These are phyloP conservation scores for Cucurbita ficifolia DNA, from an alignment of 306 rosid genomes.

Conservation along the genomic window DNA sequence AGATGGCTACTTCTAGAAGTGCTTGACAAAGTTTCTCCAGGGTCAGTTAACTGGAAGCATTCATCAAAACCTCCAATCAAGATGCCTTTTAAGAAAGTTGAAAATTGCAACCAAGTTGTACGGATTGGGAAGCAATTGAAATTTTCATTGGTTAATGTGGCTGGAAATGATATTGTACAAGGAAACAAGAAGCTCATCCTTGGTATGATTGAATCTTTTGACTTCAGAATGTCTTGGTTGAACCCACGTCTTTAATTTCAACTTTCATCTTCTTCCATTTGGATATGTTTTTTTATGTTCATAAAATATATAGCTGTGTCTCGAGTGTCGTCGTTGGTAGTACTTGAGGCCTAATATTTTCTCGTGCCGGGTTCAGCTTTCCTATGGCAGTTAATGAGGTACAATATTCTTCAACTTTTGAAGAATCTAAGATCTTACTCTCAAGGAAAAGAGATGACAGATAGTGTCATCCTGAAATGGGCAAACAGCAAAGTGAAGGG, in stretches of 20 bases:
- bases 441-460: slow-evolving; percentile 75
- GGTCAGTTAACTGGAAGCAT: slow-evolving; percentile 81
- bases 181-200: slow-evolving; percentile 97
- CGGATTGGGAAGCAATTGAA: slow-evolving; percentile 55
- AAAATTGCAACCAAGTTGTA: slow-evolving; percentile 88
- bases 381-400: slow-evolving; percentile 91
- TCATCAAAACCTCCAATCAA: slow-evolving; percentile 89
- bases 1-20: slow-evolving; percentile 91
- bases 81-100: slow-evolving; percentile 94
- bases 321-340: neutral
- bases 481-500: slow-evolving; percentile 66
- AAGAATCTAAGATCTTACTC: slow-evolving; percentile 77
- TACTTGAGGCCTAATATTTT: neutral
- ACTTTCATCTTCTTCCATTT: neutral
- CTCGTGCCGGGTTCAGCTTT: slow-evolving; percentile 37
- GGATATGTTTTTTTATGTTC: neutral
- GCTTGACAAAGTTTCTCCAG: slow-evolving; percentile 77
- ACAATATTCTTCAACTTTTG: slow-evolving; percentile 76
- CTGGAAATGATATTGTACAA: slow-evolving; percentile 89
- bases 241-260: slow-evolving; percentile 1
- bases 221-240: neutral
- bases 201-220: slow-evolving; percentile 21
- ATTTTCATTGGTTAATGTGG: slow-evolving; percentile 81
- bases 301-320: neutral
- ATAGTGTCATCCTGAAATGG: slow-evolving; percentile 82